phyloP scores from a whole-genome alignment of 2,329 filamentous ascomycete species.

The Beauveria caledonica region DNA sequence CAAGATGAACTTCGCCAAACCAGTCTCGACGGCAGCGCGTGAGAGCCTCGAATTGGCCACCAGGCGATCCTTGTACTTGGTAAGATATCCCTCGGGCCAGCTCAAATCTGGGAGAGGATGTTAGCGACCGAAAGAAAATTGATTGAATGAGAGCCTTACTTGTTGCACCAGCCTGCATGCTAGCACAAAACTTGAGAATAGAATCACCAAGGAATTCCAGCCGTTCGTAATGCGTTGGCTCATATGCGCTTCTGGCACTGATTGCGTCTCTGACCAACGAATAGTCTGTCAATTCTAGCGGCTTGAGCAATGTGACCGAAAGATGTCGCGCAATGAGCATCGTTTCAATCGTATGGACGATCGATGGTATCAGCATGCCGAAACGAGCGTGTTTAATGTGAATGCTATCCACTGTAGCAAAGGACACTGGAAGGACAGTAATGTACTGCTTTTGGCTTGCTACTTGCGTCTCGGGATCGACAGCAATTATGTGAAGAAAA shows the following conservation, averaged over 20 bases:
- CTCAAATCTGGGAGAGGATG: conserved; percentile 40
- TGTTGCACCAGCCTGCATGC: conserved; percentile 52
- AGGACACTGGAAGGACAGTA: conserved; percentile 35
- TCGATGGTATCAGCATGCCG: conserved; percentile 60
- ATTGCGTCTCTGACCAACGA: conserved; percentile 60
- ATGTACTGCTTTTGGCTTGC: conserved; percentile 34
- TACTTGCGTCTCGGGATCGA: conserved; percentile 10
- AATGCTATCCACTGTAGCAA: conserved; percentile 42
- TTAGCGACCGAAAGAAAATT: not conserved
- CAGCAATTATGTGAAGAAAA: conserved; percentile 41
- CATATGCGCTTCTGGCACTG: conserved; percentile 52
- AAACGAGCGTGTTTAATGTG: conserved; percentile 38
- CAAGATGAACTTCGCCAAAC: conserved; percentile 67
- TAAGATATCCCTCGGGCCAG: conserved; percentile 72
- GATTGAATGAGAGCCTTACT: conserved; percentile 30
- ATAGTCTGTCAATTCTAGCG: conserved; percentile 44
- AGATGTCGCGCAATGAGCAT: conserved; percentile 56
- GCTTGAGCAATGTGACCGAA: conserved; percentile 24
- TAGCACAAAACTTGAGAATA: conserved; percentile 66
- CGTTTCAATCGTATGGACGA: conserved; percentile 62
- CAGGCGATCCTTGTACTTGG: conserved; percentile 56
- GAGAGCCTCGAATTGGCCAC: conserved; percentile 71
- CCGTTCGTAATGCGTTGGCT: conserved; percentile 65
- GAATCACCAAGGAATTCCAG: conserved; percentile 84
- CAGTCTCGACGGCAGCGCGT: conserved; percentile 51